A percentile compares a stretch with the other conserved stretches of the same genome.
These are phyloP conservation scores for Mollisiaceae sp. DNA, from an alignment of 2,329 filamentous ascomycete genomes.

Conservation along the genomic window DNA sequence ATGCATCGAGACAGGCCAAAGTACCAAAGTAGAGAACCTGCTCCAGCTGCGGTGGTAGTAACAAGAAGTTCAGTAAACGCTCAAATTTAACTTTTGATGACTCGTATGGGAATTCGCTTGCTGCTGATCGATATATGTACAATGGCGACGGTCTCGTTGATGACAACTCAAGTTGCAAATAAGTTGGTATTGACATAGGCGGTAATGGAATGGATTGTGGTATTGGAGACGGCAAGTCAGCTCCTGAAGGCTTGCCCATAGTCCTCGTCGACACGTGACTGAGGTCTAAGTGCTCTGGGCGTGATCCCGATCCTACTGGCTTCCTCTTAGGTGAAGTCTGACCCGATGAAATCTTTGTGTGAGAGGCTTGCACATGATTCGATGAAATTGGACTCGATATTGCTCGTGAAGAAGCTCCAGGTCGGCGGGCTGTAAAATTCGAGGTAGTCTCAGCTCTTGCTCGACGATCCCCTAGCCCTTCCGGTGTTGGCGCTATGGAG, in stretches of 20 bases:
- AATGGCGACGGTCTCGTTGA: constrained; percentile 65
- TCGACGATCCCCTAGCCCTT: constrained; percentile 29
- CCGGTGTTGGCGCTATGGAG: constrained; percentile 16
- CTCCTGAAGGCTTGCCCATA: constrained; percentile 23
- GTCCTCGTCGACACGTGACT: constrained; percentile 28
- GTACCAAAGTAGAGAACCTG: constrained; percentile 85
- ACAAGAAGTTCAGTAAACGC: constrained; percentile 84
- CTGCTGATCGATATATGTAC: constrained; percentile 66
- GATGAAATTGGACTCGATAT: constrained; percentile 34
- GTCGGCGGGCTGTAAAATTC: constrained; percentile 30
- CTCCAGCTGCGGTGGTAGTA: constrained; percentile 82
- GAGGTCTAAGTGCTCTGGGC: constrained; percentile 39
- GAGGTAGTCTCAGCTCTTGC: constrained; percentile 24
- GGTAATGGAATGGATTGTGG: constrained; percentile 63
- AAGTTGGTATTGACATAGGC: constrained; percentile 69
- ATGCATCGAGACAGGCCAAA: constrained; percentile 90
- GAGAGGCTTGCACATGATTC: constrained; percentile 19
- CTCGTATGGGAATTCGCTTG: constrained; percentile 76
- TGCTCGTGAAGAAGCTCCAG: constrained; percentile 37
- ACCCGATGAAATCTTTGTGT: constrained; percentile 31
- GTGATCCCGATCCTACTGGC: constrained; percentile 26
- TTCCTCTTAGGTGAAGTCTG: constrained; percentile 40
- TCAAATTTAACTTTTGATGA: constrained; percentile 92
- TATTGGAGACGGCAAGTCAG: constrained; percentile 44
- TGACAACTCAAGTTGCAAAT: constrained; percentile 68